Base-by-base conservation (phyloP, 2,329 filamentous ascomycete genomes). In the Colletotrichum noveboracense region DNA sequence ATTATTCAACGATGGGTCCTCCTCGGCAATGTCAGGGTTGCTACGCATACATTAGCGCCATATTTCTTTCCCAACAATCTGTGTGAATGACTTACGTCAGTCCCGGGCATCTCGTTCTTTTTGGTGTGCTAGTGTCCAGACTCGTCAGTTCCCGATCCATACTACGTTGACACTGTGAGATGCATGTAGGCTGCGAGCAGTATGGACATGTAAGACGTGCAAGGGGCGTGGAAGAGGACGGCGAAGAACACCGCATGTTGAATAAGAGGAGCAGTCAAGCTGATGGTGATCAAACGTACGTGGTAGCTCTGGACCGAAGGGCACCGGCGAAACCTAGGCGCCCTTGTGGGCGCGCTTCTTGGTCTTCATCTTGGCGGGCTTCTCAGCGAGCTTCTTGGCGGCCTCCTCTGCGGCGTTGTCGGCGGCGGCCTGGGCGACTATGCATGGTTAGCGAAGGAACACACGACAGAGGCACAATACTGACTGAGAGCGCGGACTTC, bases 381-480 rank as follows among this genome's bases (percentile, higher is more conserved):
- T 38, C 36, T 38, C 14, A 16, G 14, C 36, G 34, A 36, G 34
- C 16, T 38, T 38, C 36, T 38, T 38, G 36, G 36, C 7, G 36
- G 34, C 34, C 14, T 36, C 14, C 14, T 36, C 4, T 5, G 34
- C 14, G 36, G 36, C 36, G 36, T 38, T 1, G 7, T 38, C 7
- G 36, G 36, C 16, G 16, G 36, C 36, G 16, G 7, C 36, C 16
- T 10, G 7, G 36, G 36, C 36, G 36, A 43, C 36, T 43, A n/a
- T n/a, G 4, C 36, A 43, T 3, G 0, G 8, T 43, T 18, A 43
- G 36, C 1, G 0, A 43, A 43, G 36, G 0, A 43, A 43, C 36
- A 9, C 16, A 43, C 36, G 36, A 43, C 0, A 38, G 16, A 0
- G 36, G 0, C 5, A 43, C 0, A 5, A 43, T 43, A 10, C 36